Evolutionary conservation across 768 basidiomycete species (phyloP).

Genomic region (Collybiopsis luxurians): DNA sequence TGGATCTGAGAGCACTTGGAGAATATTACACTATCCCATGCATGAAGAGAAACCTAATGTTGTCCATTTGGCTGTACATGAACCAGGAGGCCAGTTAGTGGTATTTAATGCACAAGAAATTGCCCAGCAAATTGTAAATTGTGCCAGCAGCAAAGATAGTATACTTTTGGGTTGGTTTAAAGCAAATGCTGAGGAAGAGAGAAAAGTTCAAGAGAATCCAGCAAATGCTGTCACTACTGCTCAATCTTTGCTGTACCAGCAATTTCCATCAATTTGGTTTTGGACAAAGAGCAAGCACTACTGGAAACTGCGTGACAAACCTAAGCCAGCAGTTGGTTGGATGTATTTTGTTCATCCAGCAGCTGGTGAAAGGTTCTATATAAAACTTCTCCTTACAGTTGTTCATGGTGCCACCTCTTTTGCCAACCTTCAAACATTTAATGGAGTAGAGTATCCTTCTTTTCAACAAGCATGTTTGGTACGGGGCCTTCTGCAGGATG

Average conservation of each 20-base stretch:
- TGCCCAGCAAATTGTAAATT: neutral
- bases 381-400: constrained; percentile 35
- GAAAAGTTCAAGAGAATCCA: neutral
- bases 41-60: constrained; percentile 33
- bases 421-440: constrained; percentile 8
- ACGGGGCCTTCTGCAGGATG: neutral
- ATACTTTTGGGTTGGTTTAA: neutral
- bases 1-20: constrained; percentile 27
- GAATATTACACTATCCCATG: constrained; percentile 25
- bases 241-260: constrained; percentile 16
- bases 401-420: constrained; percentile 30
- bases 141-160: neutral
- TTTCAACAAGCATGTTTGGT: constrained; percentile 1
- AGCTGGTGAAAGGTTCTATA: constrained; percentile 35
- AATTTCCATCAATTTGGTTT: constrained; percentile 22
- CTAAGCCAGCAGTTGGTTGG: constrained; percentile 22
- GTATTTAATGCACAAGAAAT: neutral
- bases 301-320: constrained; percentile 1
- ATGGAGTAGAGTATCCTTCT: neutral
- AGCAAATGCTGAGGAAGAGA: neutral
- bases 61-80: constrained; percentile 30
- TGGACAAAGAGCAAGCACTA: constrained; percentile 7
- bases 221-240: neutral
- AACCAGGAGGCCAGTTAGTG: constrained; percentile 11
- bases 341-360: constrained; percentile 29